phyloP scores from a whole-genome alignment of 208 protist species.

The Wallacemonas collosoma region DNA sequence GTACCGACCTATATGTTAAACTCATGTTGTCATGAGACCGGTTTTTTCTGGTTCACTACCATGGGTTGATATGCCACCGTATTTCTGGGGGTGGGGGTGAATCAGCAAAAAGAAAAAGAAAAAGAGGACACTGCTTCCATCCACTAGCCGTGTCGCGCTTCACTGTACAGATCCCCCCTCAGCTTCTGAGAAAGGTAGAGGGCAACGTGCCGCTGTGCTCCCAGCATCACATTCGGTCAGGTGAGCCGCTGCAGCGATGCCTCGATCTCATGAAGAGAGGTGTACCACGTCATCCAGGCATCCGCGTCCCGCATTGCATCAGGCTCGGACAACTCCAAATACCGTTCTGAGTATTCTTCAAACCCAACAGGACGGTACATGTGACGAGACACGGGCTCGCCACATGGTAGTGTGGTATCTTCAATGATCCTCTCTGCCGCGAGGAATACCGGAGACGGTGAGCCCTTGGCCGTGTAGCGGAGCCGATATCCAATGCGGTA shows the following conservation, averaged over 20 bases:
- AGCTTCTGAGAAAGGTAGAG: no score
- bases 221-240: neutral
- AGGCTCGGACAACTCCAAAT: conserved; percentile 75
- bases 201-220: no score
- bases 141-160: no score
- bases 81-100: no score
- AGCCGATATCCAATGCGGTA: conserved; percentile 70
- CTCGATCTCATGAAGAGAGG: conserved; percentile 14
- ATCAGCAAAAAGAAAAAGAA: no score
- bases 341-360: conserved; percentile 79
- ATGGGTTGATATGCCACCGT: no score
- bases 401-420: conserved; percentile 59
- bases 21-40: no score
- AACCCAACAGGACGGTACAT: conserved; percentile 56
- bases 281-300: conserved; percentile 85
- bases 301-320: conserved; percentile 50
- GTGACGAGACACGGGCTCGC: conserved; percentile 44
- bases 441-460: conserved; percentile 25
- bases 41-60: no score
- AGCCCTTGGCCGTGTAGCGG: conserved; percentile 53
- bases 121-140: no score
- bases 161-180: no score
- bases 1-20: no score
- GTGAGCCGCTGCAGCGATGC: neutral
- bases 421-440: conserved; percentile 18